Conservation (phyloP, 2,329 filamentous ascomycete species). For the Rutstroemia sp. region DNA sequence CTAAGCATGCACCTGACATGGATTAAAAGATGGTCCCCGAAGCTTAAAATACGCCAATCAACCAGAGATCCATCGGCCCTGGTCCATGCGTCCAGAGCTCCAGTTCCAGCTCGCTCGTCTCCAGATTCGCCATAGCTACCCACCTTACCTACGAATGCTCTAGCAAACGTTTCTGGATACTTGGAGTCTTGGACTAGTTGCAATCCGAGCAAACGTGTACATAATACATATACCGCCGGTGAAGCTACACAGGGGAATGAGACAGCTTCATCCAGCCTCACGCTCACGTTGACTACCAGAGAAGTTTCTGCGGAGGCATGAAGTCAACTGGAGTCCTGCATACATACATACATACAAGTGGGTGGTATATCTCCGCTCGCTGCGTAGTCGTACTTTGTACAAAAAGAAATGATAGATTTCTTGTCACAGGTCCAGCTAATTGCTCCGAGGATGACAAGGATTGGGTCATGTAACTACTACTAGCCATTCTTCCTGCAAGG, state of each 20-base stretch:
- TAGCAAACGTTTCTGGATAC: background rate
- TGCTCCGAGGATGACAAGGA: background rate
- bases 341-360: too few species aligned
- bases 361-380: too few species aligned
- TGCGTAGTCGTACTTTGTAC: too few species aligned
- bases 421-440: background rate
- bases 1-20: background rate
- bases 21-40: slow-evolving; percentile 5
- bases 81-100: background rate
- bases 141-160: background rate
- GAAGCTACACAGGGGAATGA: too few species aligned
- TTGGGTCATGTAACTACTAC: background rate
- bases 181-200: background rate
- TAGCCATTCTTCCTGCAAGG: background rate
- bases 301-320: too few species aligned
- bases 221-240: too few species aligned
- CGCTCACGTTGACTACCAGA: too few species aligned
- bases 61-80: background rate
- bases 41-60: slow-evolving; percentile 10
- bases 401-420: too few species aligned
- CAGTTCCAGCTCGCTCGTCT: background rate
- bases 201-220: too few species aligned
- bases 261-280: too few species aligned
- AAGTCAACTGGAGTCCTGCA: too few species aligned
- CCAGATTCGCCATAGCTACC: background rate